Evolutionary conservation across 2,329 filamentous ascomycete species (phyloP).

Genomic region (Colletotrichum agaves): DNA sequence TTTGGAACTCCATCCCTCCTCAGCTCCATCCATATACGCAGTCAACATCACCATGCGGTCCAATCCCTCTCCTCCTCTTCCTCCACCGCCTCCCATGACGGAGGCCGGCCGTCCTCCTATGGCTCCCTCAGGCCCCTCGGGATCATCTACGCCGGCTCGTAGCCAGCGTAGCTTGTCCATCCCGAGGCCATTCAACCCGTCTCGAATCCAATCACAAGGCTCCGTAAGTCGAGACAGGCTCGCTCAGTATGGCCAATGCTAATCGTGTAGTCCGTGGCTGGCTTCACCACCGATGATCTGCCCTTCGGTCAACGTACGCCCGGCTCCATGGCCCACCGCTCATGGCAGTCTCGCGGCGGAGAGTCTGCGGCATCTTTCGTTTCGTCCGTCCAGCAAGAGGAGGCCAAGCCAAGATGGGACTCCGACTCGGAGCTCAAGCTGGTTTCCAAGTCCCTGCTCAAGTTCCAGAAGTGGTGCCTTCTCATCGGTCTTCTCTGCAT

Average conservation of each 20-base stretch:
- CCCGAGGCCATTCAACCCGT: conserved; percentile 21
- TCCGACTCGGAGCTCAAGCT: conserved; percentile 52
- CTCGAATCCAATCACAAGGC: conserved; percentile 28
- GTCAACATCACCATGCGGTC: conserved; percentile 5
- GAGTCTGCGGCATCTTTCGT: conserved; percentile 50
- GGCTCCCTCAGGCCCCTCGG: conserved; percentile 11
- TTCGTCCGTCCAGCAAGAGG: conserved; percentile 51
- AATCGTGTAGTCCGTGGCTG: conserved; percentile 46
- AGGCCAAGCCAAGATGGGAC: conserved; percentile 53
- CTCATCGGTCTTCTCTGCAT: conserved; percentile 48
- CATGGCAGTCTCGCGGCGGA: conserved; percentile 47
- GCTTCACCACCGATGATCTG: conserved; percentile 43
- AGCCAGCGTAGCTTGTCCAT: conserved; percentile 37
- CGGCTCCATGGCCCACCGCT: conserved; percentile 43
- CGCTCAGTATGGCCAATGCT: neutral
- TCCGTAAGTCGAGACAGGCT: conserved; percentile 12
- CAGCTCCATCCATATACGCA: neutral
- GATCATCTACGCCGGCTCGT: conserved; percentile 17
- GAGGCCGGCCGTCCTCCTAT: conserved; percentile 20
- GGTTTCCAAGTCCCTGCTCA: conserved; percentile 50
- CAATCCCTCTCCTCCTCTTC: neutral
- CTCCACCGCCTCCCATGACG: conserved; percentile 10
- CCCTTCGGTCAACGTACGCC: conserved; percentile 47
- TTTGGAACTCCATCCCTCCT: neutral
- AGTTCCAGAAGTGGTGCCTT: conserved; percentile 52